Evolutionary conservation across 2,329 filamentous ascomycete genomes (phyloP), one percentile per base, ranked within the genome.

Genomic region (Sporothrix pseudoabietina): DNA sequence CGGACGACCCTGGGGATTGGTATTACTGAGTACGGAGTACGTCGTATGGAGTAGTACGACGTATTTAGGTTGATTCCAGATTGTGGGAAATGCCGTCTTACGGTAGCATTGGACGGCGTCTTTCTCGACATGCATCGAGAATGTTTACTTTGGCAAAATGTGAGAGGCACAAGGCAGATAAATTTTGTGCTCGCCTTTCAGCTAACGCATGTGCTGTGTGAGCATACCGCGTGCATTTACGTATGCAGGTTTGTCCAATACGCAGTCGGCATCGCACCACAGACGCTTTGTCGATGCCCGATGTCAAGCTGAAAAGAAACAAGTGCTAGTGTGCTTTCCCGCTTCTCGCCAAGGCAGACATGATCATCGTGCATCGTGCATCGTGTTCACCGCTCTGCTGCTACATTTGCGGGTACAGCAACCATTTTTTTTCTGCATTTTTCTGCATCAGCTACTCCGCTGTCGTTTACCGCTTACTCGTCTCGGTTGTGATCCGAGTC

Each of bases 221-320:
- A 39, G 32, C 59, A 65, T 44, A 14, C 14, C n/a, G 19, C 35
- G 35, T 26, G 59, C 59, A 26, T 65, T 39, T 44, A 5, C 3
- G 35, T 14, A 19, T 26, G 14, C 59, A 4, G n/a, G 19, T 14
- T 41, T 22, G 35, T 44, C 59, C 59, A 65, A 65, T 65, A 22
- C 59, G 12, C 35, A 8, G 59, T 12, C n/a, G n/a, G 35, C 2
- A 44, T 65, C 22, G 19, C 59, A 41, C 39, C 12, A 35, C 32
- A 22, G 32, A 14, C 55, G 10, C 26, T 59, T n/a, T 19, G 5
- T 8, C 10, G 30, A 59, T 4, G 12, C 14, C 35, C 5, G 8
- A 39, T n/a, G 12, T 8, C 63, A 66, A 66, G 63, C 22, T 66
- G 63, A 66, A 66, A 49, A 47, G 14, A n/a, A n/a, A n/a, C n/a